Base-by-base conservation (phyloP, 2,329 filamentous ascomycete species). In the Cordyceps tenuipes region DNA sequence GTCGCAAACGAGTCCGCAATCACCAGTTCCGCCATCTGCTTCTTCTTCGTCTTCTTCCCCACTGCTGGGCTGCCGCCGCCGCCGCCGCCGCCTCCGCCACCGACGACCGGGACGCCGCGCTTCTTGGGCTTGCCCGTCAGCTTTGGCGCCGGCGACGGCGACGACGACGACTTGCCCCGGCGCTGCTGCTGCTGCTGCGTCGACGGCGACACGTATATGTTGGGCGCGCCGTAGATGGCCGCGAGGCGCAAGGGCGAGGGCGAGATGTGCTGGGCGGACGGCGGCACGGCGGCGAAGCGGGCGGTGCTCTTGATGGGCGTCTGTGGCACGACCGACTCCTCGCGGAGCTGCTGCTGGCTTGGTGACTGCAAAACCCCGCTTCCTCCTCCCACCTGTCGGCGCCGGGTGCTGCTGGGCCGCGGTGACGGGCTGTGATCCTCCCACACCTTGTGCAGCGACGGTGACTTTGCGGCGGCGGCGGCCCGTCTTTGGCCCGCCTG, bases 1-100 rank as follows among this genome's bases (percentile, higher is more conserved):
- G 72, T 72, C 19, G 72, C 75, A 64, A 73, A 79, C 9, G 78
- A 79, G 60, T 81, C 78, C 55, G 78, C 70, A 21, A 81, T 74
- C 2, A 76, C 72, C n/a, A 75, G 62, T 7, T 72, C 57, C 66
- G 68, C 29, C 7, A 8, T 62, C 61, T 43, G 29, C 34, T 23
- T 60, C 26, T 43, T 64, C 29, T 29, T 29, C n/a, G n/a, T n/a
- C 29, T 8, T 23, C 23, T 23, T 23, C 3, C 23, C 23, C 23
- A 4, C 23, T 2, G 23, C 23, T 23, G 23, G 23, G 23, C 23
- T 23, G 4, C 23, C 23, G 23, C 29, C 29, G 29, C n/a, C n/a
- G n/a, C n/a, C n/a, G n/a, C n/a, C n/a, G n/a, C n/a, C n/a, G n/a
- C n/a, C n/a, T n/a, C n/a, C n/a, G n/a, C 65, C 65, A 29, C 29